Evolutionary conservation across 495 filamentous ascomycete genomes (phyloP), one percentile per base, ranked within the genome.

Genomic region (Penicillium herquei): DNA sequence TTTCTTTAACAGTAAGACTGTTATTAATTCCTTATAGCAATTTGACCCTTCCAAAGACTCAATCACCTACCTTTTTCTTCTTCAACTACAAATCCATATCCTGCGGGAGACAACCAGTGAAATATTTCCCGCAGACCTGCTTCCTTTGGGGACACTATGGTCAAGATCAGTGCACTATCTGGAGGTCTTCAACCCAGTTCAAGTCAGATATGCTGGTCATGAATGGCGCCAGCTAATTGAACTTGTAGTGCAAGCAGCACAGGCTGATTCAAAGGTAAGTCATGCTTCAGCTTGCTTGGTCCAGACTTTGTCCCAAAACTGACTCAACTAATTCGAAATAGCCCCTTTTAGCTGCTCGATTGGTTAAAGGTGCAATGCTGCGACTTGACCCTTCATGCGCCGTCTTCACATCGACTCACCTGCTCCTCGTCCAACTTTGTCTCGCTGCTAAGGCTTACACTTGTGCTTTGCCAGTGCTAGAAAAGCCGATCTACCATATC

Each of bases 301-400:
- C 21, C 21, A 26, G 21, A 26, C 21, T 26, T 26, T 26, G 4
- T 26, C 21, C n/a, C 33, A 12, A 39, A 16, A 44, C 13, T 0
- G 34, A 3, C 35, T 60, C 66, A 46, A 73, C 57, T 21, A n/a
- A 48, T 16, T 35, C 14, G 6, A 4, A 43, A 12, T 42, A 84
- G 88, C 81, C 87, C 10, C 68, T 77, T 3, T 67, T 84, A 41
- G 87, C 84, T 8, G 77, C 90, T 39, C 73, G 75, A 16, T 71
- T 82, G 6, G 74, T 92, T 30, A 71, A 81, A 39, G 75, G 81
- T 49, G 87, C 87, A 16, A 82, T 96, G 51, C 73, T 92, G 17
- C 83, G 81, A 58, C 75, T 96, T 12, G 88, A 94, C 56, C 84
- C 87, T 10, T 79, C 82, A n/a, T 83, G 81, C 42, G 81, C 81